A percentile compares a stretch with the other conserved stretches of the same genome.
Evolutionary conservation across 805 yeast species (phyloP).

Genomic region (Cyberlindnera bimundalis): DNA sequence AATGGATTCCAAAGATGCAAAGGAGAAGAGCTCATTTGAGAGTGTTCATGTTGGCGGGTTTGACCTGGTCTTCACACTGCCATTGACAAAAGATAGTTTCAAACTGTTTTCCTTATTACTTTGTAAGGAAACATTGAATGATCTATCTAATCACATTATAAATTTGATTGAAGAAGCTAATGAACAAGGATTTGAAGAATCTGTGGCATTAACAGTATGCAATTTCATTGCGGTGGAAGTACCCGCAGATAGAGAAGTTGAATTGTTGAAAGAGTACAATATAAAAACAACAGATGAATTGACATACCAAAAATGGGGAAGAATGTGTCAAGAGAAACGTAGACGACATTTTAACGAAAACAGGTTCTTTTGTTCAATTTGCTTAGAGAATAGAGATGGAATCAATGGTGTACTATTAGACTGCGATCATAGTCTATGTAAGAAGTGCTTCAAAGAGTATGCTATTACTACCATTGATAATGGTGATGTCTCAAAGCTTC

Average conservation of each 20-base stretch:
- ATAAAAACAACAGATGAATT: conserved; percentile 1
- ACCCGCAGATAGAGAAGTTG: conserved; percentile 2
- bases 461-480: conserved; percentile 38
- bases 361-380: conserved; percentile 53
- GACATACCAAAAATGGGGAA: conserved; percentile 3
- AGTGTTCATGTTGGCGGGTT: conserved; percentile 2
- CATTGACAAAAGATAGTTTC: not conserved
- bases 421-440: conserved; percentile 51
- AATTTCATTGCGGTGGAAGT: conserved; percentile 35
- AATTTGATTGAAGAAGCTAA: conserved; percentile 1
- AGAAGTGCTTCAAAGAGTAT: conserved; percentile 41
- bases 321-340: conserved; percentile 26
- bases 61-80: not conserved
- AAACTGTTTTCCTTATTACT: conserved; percentile 23
- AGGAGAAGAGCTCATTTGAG: not conserved
- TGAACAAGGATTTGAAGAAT: conserved; percentile 28
- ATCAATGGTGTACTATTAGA: conserved; percentile 31
- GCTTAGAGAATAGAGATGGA: conserved; percentile 50
- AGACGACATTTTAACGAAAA: conserved; percentile 30
- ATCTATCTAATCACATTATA: conserved; percentile 30
- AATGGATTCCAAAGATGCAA: not conserved
- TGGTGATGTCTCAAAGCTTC: conserved; percentile 49
- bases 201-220: conserved; percentile 41
- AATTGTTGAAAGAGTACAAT: conserved; percentile 15
- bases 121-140: conserved; percentile 6